These are phyloP conservation scores for Neurospora sp. DNA, from an alignment of 495 filamentous ascomycete genomes.

Conservation along the genomic window DNA sequence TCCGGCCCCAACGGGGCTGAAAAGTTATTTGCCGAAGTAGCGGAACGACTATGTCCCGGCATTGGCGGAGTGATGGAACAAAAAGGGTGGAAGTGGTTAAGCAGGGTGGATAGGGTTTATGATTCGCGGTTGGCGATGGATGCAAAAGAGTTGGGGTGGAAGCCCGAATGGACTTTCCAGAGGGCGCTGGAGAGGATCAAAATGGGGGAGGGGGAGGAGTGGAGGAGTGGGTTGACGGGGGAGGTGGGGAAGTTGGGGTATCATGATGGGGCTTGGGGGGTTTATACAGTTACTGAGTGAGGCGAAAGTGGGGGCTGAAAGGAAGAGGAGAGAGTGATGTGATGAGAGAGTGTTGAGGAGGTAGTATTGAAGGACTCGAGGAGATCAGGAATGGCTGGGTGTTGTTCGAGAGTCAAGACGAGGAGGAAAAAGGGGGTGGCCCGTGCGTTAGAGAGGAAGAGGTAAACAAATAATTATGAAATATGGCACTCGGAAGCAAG, in stretches of 20 bases:
- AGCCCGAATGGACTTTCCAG: constrained; percentile 18
- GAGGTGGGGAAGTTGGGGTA: constrained; percentile 20
- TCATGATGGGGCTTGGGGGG: constrained; percentile 15
- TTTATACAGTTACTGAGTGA: constrained; percentile 16
- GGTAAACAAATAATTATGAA: background rate
- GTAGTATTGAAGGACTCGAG: no score
- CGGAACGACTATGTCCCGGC: constrained; percentile 4
- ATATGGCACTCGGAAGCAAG: background rate
- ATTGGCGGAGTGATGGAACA: constrained; percentile 7
- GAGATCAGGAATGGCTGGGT: background rate
- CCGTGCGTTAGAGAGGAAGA: background rate
- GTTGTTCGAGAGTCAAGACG: background rate
- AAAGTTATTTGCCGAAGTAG: constrained; percentile 5
- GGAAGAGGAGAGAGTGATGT: no score
- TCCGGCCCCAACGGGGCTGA: background rate
- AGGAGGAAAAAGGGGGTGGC: background rate
- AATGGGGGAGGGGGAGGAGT: constrained; percentile 13
- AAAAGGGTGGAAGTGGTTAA: constrained; percentile 16
- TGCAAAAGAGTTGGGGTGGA: constrained; percentile 8
- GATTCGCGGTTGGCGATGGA: constrained; percentile 14
- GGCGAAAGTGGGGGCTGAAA: no score
- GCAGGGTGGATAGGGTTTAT: constrained; percentile 21
- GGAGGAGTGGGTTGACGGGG: constrained; percentile 16
- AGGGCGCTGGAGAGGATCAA: constrained; percentile 10
- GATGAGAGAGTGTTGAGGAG: no score